Percentiles rank a stretch among this genome's conserved stretches.
These are phyloP conservation scores for Rhododendron vialii DNA, from an alignment of 148 eudicot species.

Conservation along the genomic window DNA sequence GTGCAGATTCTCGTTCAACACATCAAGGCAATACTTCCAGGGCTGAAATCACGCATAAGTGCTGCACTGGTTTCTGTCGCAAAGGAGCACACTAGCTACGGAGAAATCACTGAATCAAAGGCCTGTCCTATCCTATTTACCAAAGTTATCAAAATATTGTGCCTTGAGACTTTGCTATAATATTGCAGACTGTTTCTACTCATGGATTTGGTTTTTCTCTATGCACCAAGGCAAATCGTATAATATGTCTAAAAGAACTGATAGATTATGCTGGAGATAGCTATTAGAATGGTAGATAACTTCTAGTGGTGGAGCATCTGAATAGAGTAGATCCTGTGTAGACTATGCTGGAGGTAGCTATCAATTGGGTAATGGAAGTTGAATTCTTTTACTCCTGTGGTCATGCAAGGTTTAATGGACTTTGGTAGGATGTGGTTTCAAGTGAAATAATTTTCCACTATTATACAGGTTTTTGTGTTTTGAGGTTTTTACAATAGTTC, in stretches of 20 bases:
- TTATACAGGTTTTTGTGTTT: background rate
- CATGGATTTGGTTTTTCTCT: background rate
- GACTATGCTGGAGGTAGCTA: too few relatives aligned
- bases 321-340: too few relatives aligned
- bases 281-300: background rate
- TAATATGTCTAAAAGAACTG: background rate
- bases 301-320: background rate
- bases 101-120: constrained; percentile 91
- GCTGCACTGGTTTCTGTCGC: constrained; percentile 69
- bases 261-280: background rate
- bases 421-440: background rate
- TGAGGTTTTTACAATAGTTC: background rate
- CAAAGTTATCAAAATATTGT: background rate
- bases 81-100: constrained; percentile 95
- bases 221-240: background rate
- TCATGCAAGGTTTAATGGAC: background rate
- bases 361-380: too few relatives aligned
- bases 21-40: constrained; percentile 81
- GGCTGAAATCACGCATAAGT: constrained; percentile 77
- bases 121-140: constrained; percentile 24
- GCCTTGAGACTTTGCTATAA: background rate
- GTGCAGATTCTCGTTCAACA: constrained; percentile 86
- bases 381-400: background rate
- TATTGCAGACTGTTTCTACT: background rate
- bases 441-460: background rate